phyloP scores from a whole-genome alignment of 768 basidiomycete species.

The Phaeotremella fagi region DNA sequence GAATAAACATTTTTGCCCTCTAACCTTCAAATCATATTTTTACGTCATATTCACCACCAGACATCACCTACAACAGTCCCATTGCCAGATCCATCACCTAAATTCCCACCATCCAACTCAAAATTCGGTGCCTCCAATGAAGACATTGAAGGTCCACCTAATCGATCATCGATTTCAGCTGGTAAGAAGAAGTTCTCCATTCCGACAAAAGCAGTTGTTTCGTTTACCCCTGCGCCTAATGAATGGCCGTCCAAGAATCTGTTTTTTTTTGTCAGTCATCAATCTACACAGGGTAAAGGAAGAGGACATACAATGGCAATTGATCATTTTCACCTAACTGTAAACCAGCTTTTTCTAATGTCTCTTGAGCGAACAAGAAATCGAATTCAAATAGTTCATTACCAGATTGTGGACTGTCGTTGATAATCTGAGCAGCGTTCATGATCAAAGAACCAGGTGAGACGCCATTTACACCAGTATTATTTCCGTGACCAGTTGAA shows the following conservation, averaged over 20 bases:
- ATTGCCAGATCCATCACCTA: neutral
- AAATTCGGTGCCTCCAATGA: no score
- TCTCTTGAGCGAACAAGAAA: slow-evolving; percentile 41
- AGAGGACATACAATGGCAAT: slow-evolving; percentile 42
- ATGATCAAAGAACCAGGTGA: slow-evolving; percentile 19
- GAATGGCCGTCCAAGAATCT: slow-evolving; percentile 48
- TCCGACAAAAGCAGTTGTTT: slow-evolving; percentile 38
- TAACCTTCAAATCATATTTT: no score
- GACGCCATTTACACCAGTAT: no score
- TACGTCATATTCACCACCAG: slow-evolving; percentile 12
- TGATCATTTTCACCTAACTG: slow-evolving; percentile 36
- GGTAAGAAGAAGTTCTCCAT: slow-evolving; percentile 48
- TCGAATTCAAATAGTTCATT: slow-evolving; percentile 45
- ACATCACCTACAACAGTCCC: slow-evolving; percentile 6
- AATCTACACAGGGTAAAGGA: neutral
- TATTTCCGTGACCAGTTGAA: no score
- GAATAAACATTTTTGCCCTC: no score
- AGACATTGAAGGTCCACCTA: slow-evolving; percentile 18
- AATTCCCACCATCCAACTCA: neutral
- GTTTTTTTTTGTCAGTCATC: neutral
- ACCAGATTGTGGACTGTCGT: slow-evolving; percentile 38
- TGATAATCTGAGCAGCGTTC: slow-evolving; percentile 24
- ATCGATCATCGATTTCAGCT: slow-evolving; percentile 34
- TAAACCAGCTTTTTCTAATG: slow-evolving; percentile 41
- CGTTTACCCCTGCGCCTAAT: slow-evolving; percentile 27